Evolutionary conservation across 768 basidiomycete species (phyloP), one percentile per base, ranked within the genome.

Genomic region (Boletus vermiculosoides): DNA sequence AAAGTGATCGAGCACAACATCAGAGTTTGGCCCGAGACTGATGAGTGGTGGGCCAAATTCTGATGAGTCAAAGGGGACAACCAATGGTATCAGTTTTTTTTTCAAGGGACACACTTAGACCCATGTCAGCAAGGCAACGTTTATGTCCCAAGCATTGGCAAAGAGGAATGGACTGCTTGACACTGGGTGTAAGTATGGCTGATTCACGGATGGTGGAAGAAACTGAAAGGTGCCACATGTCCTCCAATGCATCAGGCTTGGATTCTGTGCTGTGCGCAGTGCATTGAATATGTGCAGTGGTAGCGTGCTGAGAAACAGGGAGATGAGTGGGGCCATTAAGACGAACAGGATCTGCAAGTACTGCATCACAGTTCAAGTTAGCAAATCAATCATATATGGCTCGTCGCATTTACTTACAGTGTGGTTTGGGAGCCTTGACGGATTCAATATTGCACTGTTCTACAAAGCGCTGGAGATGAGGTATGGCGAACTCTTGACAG

Each of bases 1-100:
- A 7, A 60, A 57, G 11, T 22, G n/a, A 50, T 60, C 51, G 9
- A 60, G 39, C 9, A 50, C 25, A 1, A 40, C 31, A 36, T 60
- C 56, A 15, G 55, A 30, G 4, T 49, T 40, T 2, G 51, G 33
- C 0, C 59, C 56, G 30, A 59, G 15, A 28, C 58, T 59, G 15
- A 59, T 46, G 3, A 59, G 36, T 0, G 44, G 34, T 15, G 15
- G 47, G 1, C 45, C n/a, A 8, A 13, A 13, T 5, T 22, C 41
- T 6, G 12, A 7, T 42, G 41, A 22, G 12, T 42, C 22, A 7
- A 13, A 42, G 6, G 22, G 41, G 23, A 42, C 18, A 10, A 39
- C 39, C 18, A 39, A 5, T 9, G 39, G 39, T 18, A 39, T 39
- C 4, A 8, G 10, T 8, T 39, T 39, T 39, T n/a, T 0, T 39